Percentiles rank a stretch among this genome's conserved stretches.
These are phyloP conservation scores for Pseudopithomyces chartarum DNA, from an alignment of 2,329 filamentous ascomycete species.

Conservation along the genomic window DNA sequence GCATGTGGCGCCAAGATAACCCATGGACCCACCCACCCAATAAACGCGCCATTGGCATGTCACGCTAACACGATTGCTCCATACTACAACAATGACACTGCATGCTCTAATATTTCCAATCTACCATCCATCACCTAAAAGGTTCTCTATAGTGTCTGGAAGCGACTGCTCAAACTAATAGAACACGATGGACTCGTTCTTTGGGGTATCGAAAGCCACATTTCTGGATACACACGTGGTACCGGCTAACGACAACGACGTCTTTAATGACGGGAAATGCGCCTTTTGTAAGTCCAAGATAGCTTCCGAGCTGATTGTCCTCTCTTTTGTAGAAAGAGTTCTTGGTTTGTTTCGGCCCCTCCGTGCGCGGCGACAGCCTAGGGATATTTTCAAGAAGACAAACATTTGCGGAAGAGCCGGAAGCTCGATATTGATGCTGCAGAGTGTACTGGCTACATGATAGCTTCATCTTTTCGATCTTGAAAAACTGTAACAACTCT, in stretches of 20 bases:
- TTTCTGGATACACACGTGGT: conserved; percentile 14
- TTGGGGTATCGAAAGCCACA: not conserved
- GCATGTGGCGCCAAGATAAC: too few relatives aligned
- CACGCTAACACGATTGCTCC: too few relatives aligned
- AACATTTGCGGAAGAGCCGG: too few relatives aligned
- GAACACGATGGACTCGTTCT: not conserved
- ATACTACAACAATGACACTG: too few relatives aligned
- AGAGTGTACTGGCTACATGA: too few relatives aligned
- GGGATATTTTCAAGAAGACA: too few relatives aligned
- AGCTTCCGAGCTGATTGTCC: not conserved
- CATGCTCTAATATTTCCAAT: too few relatives aligned
- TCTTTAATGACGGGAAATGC: conserved; percentile 20
- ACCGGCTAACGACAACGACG: conserved; percentile 15
- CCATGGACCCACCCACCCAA: too few relatives aligned
- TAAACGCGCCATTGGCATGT: too few relatives aligned
- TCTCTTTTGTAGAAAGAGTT: not conserved
- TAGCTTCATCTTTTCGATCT: too few relatives aligned
- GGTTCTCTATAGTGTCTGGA: not conserved
- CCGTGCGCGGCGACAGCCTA: too few relatives aligned
- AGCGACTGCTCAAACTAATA: not conserved
- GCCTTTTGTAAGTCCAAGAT: conserved; percentile 1
- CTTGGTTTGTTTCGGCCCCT: not conserved
- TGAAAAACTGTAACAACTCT: not conserved
- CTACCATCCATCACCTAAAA: not conserved
- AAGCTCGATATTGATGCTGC: too few relatives aligned